Percentiles rank a stretch among this genome's conserved stretches.
phyloP scores from a whole-genome alignment of 352 stramenopile species.

The Phytopythium oedochilum region DNA sequence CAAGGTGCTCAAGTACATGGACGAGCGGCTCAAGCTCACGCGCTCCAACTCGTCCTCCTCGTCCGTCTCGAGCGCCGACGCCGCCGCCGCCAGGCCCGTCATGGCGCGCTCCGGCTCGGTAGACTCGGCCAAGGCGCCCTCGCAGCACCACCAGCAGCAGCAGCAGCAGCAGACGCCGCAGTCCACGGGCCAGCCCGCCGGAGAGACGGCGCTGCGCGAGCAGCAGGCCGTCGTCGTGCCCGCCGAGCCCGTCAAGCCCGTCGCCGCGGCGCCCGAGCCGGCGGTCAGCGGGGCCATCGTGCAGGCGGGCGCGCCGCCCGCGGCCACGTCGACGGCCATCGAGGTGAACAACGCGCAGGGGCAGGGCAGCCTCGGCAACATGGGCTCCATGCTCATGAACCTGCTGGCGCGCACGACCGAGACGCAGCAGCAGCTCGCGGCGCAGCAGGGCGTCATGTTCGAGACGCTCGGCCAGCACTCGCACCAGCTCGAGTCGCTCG shows the following conservation, averaged over 20 bases:
- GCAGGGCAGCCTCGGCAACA: slow-evolving; percentile 68
- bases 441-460: slow-evolving; percentile 85
- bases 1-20: slow-evolving; percentile 88
- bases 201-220: slow-evolving; percentile 52
- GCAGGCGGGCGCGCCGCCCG: slow-evolving; percentile 9
- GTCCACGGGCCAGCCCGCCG: slow-evolving; percentile 38
- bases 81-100: slow-evolving; percentile 4
- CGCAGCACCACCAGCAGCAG: too few relatives aligned
- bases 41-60: slow-evolving; percentile 8
- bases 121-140: slow-evolving; percentile 18
- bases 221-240: slow-evolving; percentile 24
- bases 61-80: slow-evolving; percentile 11
- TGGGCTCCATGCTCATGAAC: slow-evolving; percentile 89
- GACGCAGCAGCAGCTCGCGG: slow-evolving; percentile 82
- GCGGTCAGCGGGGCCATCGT: slow-evolving; percentile 31
- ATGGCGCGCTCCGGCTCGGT: slow-evolving; percentile 26
- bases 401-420: slow-evolving; percentile 76
- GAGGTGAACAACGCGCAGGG: slow-evolving; percentile 54
- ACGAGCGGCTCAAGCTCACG: slow-evolving; percentile 47
- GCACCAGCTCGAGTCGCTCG: slow-evolving; percentile 69
- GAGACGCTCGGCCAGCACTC: slow-evolving; percentile 83
- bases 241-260: slow-evolving; percentile 25
- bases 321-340: slow-evolving; percentile 50
- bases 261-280: slow-evolving; percentile 5
- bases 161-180: too few relatives aligned